Evolutionary conservation across 352 stramenopile species (phyloP).

Genomic region (Detonula confervacea): DNA sequence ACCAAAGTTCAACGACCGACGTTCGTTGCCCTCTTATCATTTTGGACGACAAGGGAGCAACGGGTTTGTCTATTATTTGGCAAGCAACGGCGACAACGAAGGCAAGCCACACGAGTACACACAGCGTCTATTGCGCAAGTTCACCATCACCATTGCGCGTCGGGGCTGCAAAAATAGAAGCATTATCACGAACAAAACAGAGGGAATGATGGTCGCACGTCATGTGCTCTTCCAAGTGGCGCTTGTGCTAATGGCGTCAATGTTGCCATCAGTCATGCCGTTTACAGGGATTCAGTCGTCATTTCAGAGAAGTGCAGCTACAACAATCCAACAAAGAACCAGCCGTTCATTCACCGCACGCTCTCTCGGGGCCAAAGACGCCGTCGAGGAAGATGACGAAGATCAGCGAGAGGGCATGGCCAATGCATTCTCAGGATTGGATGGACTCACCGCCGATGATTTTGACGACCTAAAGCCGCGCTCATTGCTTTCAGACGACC

Average conservation of each 20-base stretch:
- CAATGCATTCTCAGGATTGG: slow-evolving; percentile 49
- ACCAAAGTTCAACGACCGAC: too few species aligned
- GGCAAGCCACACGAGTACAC: too few species aligned
- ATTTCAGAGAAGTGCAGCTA: slow-evolving; percentile 9
- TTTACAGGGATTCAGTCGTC: slow-evolving; percentile 31
- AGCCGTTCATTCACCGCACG: too few species aligned
- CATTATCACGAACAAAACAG: background rate
- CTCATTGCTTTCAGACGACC: background rate
- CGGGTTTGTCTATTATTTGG: too few species aligned
- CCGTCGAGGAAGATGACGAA: slow-evolving; percentile 23
- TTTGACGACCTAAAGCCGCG: slow-evolving; percentile 41
- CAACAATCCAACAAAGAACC: too few species aligned
- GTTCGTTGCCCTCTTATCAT: too few species aligned
- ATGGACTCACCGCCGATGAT: slow-evolving; percentile 43
- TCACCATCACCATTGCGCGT: too few species aligned
- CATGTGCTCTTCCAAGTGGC: background rate
- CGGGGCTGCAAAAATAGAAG: background rate
- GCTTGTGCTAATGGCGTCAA: slow-evolving; percentile 20
- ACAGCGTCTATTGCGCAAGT: too few species aligned
- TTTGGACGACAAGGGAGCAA: too few species aligned
- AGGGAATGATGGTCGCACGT: slow-evolving; percentile 2
- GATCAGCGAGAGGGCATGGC: slow-evolving; percentile 57
- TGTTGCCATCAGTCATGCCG: slow-evolving; percentile 7
- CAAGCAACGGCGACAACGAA: too few species aligned
- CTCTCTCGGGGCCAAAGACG: slow-evolving; percentile 13